Base-by-base conservation (phyloP, 192 early-diverging fungal species). In the Blastocladiella britannica region DNA sequence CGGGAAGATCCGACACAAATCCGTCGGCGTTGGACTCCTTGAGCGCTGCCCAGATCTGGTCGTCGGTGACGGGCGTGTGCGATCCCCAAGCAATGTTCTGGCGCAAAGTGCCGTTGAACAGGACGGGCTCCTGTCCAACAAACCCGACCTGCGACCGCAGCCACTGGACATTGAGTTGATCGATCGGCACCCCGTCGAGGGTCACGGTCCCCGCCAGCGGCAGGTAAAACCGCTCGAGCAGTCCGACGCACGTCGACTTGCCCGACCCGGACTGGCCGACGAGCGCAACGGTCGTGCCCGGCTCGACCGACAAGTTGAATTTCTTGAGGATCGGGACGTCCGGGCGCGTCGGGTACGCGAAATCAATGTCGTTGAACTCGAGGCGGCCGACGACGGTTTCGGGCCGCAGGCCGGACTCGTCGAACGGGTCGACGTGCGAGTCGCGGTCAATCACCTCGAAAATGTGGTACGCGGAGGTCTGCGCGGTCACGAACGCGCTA, bases 191-290 rank as follows among this genome's bases (percentile, higher is more conserved):
- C 20, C 63, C 70, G 62, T 75, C 75, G 23, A 77, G 43, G 6
- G 52, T 23, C 37, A 47, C 37, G 37, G 15, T 47, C 15, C 37
- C 37, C 7, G 37, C 1, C 15, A 47, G 37, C 37, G 37, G 75
- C 58, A 79, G 79, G 65, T 97, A 93, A 65, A 93, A 91, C 51
- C 92, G 78, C 67, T 91, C 79, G 22, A 95, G 37, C 30, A 97
- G 72, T 28, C 78, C 72, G 6, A 91, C 79, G 60, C 82, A 83
- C 18, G 90, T 95, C 15, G 82, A 85, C 63, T 93, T 92, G 52
- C 86, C 86, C 55, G 77, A 79, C 18, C 93, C 93, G 7, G 84
- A 86, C 55, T 72, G 73, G 29, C 92, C 92, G 8, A 93, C 92
- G 57, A 95, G 72, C 24, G 89, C 91, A n/a, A 91, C 81, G 7